Evolutionary conservation across 176 grass and related monocot species (phyloP).

Genomic region (Carex littledalei): DNA sequence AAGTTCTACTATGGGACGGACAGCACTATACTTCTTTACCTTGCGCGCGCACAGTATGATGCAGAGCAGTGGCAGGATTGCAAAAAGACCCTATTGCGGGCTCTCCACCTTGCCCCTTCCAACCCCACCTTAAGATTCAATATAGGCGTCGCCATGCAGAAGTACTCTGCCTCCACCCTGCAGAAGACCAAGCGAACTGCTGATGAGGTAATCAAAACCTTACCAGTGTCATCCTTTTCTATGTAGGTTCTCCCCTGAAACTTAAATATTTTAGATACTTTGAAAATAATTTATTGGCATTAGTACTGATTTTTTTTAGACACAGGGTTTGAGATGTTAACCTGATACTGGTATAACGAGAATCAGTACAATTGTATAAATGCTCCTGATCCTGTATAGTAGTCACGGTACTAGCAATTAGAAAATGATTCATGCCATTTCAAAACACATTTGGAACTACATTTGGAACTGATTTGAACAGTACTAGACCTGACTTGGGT

Average conservation of each 20-base stretch:
- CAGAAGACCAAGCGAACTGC: conserved; percentile 87
- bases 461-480: background rate
- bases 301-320: background rate
- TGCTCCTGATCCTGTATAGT: background rate
- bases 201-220: conserved; percentile 52
- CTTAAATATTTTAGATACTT: background rate
- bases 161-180: conserved; percentile 86
- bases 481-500: background rate
- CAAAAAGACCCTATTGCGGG: conserved; percentile 86
- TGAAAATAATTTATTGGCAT: background rate
- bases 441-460: background rate
- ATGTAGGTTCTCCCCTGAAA: background rate
- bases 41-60: conserved; percentile 87
- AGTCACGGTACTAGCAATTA: background rate
- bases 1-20: conserved; percentile 95
- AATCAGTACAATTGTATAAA: background rate
- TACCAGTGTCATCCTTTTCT: background rate
- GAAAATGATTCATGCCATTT: background rate
- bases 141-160: conserved; percentile 93
- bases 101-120: conserved; percentile 93
- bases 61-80: conserved; percentile 98
- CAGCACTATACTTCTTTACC: conserved; percentile 76
- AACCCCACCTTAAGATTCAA: conserved; percentile 92
- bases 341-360: background rate
- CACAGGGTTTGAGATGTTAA: background rate